phyloP scores from a whole-genome alignment of 2,329 filamentous ascomycete genomes.

The Xylogone sp. region DNA sequence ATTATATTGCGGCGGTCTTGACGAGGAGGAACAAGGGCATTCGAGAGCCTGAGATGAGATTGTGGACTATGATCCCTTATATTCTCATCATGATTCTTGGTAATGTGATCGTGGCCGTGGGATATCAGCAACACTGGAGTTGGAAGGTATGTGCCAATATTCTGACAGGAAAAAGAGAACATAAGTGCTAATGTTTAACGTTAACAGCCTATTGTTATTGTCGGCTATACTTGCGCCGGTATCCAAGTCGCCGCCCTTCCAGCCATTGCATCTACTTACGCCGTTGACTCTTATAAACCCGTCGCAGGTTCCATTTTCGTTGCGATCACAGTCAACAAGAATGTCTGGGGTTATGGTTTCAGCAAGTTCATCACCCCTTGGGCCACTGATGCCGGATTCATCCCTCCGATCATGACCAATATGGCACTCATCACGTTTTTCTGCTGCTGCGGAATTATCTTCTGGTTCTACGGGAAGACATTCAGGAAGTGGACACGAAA shows the following conservation, averaged over 20 bases:
- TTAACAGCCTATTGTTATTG: constrained; percentile 40
- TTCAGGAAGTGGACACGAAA: constrained; percentile 53
- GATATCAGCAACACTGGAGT: constrained; percentile 48
- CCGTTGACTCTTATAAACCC: constrained; percentile 60
- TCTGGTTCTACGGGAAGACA: constrained; percentile 56
- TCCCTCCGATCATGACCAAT: constrained; percentile 58
- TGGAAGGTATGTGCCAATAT: constrained; percentile 38
- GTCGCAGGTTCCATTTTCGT: constrained; percentile 58
- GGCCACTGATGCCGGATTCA: constrained; percentile 44
- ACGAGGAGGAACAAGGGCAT: constrained; percentile 27
- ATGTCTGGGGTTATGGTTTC: constrained; percentile 60
- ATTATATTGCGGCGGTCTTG: constrained; percentile 26
- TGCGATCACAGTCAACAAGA: constrained; percentile 60
- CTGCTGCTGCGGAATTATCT: constrained; percentile 46
- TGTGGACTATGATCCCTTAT: constrained; percentile 29
- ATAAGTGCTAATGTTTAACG: too few species aligned
- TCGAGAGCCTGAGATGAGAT: constrained; percentile 34
- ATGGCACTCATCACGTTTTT: constrained; percentile 49
- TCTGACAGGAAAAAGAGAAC: too few species aligned
- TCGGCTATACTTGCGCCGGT: constrained; percentile 52
- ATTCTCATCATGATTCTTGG: constrained; percentile 41
- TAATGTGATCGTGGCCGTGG: constrained; percentile 51
- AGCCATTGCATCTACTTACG: constrained; percentile 52
- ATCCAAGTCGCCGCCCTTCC: constrained; percentile 58
- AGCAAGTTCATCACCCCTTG: constrained; percentile 51